A percentile compares a stretch with the other conserved stretches of the same genome.
Conservation (phyloP, 192 early-diverging fungal species). For the Backusella australiensis region DNA sequence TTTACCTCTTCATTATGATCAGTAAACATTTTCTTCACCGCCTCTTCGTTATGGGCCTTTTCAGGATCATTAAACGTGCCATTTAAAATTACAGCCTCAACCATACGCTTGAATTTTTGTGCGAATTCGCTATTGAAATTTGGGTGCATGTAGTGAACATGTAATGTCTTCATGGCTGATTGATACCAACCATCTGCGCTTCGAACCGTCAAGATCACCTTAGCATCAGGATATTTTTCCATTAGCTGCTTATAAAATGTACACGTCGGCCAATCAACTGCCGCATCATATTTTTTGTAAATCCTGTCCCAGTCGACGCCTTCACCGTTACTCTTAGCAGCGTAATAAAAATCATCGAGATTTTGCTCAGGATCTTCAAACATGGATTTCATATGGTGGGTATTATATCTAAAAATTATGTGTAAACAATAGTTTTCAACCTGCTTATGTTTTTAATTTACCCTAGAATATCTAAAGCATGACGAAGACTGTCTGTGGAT, state of each 20-base stretch:
- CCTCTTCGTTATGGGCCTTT: neutral
- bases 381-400: constrained; percentile 16
- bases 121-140: neutral
- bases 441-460: neutral
- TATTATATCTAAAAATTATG: constrained; percentile 6
- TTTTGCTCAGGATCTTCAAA: constrained; percentile 10
- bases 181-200: constrained; percentile 18
- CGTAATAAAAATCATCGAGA: neutral
- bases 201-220: constrained; percentile 20
- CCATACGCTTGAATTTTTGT: neutral
- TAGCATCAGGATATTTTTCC: constrained; percentile 25
- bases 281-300: constrained; percentile 13
- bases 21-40: neutral
- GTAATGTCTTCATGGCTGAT: neutral
- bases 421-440: neutral
- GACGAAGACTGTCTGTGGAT: constrained; percentile 11
- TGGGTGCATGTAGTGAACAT: neutral
- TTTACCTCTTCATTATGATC: constrained; percentile 15
- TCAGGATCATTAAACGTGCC: neutral
- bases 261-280: constrained; percentile 20
- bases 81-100: neutral
- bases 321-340: neutral
- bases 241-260: constrained; percentile 19
- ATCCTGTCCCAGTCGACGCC: constrained; percentile 12
- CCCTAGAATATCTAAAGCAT: constrained; percentile 17